Base-by-base conservation (phyloP, 2,329 filamentous ascomycete genomes). In the Pseudocercospora crystallina region DNA sequence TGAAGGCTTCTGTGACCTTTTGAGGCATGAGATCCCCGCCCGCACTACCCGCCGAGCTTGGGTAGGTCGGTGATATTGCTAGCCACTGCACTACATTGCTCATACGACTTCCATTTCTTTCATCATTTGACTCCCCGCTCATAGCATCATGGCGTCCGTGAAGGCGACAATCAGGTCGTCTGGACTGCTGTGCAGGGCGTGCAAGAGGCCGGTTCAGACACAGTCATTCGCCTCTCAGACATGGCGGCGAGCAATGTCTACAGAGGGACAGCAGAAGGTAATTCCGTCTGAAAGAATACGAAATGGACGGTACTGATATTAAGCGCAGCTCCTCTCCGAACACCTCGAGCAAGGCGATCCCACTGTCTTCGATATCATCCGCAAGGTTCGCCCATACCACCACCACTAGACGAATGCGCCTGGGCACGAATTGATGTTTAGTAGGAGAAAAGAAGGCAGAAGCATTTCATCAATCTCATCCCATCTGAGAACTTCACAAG, bases 401-500 rank as follows among this genome's bases (percentile, higher is more conserved):
- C 38, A 44, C 10, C 17, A 15, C 41, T 15, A 26, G 9, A 34
- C 43, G 33, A 45, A 29, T 32, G 38, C n/a, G 12, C 15, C 13
- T 36, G 44, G 47, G 41, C 32, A 15, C 32, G 31, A 20, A 38
- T 49, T 57, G 29, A 61, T 43, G 48, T 42, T 17, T 31, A 44
- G 49, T 57, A 96, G 89, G 94, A 99, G 79, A 97, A 97, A 82
- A 82, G 81, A 61, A 83, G 94, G 62, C 94, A 99, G 73, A 95
- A 96, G 74, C 90, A 97, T 73, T 99, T 96, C 68, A 96, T 99
- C 76, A 97, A 97, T 73, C 80, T 96, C 51, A 96, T 96, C 61
- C 90, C 90, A 14, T 96, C 90, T 5, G 90, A 96, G 75, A 96
- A 96, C 76, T 95, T 96, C 68, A 96, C 90, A 20, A 95, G 90